Conservation (phyloP, 2,329 filamentous ascomycete species). For the Botrytis fabae region DNA sequence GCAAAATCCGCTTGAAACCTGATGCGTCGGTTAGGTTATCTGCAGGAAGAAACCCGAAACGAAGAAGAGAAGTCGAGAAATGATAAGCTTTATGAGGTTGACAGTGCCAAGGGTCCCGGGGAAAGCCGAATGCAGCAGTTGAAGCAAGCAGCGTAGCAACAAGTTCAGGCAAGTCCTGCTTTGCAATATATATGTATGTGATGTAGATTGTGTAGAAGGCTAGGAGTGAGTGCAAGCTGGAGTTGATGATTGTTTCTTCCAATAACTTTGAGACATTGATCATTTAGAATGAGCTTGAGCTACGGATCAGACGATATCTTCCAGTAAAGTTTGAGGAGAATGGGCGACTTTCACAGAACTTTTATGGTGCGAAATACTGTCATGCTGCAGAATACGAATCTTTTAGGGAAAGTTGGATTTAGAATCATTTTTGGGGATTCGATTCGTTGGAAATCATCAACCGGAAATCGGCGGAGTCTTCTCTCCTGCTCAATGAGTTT, state of each 20-base stretch:
- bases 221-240: not conserved
- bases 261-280: not conserved
- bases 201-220: not conserved
- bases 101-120: not conserved
- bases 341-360: not conserved
- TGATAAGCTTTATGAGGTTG: constrained; percentile 7
- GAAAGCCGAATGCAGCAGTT: not conserved
- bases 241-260: not conserved
- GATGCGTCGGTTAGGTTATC: not conserved
- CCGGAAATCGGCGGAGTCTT: not conserved
- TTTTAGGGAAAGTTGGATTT: not conserved
- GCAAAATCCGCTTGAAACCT: not conserved
- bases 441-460: not conserved
- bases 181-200: not conserved
- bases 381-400: not conserved
- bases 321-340: not conserved
- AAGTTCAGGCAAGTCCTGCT: not conserved
- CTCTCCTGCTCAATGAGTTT: not conserved
- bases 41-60: not conserved
- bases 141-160: constrained; percentile 2
- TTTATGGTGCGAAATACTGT: not conserved
- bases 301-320: not conserved
- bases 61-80: not conserved
- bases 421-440: too few species aligned
- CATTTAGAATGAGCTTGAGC: not conserved